phyloP scores from a whole-genome alignment of 768 basidiomycete genomes.

The Clavaria fumosa region DNA sequence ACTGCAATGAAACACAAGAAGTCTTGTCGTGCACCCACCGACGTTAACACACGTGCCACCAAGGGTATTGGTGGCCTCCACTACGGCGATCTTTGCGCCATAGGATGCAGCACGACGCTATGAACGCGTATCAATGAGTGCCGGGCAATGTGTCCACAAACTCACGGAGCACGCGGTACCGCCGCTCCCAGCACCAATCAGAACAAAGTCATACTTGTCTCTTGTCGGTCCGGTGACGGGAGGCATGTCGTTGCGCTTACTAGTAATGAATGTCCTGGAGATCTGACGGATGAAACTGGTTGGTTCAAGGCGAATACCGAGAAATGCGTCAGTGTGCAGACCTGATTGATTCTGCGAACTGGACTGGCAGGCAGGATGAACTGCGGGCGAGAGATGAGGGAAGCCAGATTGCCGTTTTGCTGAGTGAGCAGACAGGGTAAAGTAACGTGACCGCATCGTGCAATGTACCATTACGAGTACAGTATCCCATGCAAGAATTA shows the following conservation, averaged over 20 bases:
- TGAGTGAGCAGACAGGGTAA: no score
- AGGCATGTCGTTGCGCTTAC: slow-evolving; percentile 31
- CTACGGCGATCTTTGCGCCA: slow-evolving; percentile 84
- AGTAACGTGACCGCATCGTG: no score
- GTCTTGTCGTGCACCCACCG: slow-evolving; percentile 34
- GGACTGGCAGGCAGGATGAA: no score
- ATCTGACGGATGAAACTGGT: no score
- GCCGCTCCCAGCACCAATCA: slow-evolving; percentile 89
- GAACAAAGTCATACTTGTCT: slow-evolving; percentile 69
- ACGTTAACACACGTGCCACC: slow-evolving; percentile 99
- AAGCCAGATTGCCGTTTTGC: no score
- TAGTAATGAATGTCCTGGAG: background rate
- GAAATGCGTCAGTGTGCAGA: no score
- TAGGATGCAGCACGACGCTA: slow-evolving; percentile 85
- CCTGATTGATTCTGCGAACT: no score
- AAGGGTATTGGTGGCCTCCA: slow-evolving; percentile 58
- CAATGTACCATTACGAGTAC: no score
- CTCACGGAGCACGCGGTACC: slow-evolving; percentile 78
- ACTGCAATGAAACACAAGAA: slow-evolving; percentile 4
- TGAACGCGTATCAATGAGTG: slow-evolving; percentile 1
- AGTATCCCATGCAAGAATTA: no score
- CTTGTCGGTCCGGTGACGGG: slow-evolving; percentile 49
- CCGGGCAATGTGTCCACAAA: slow-evolving; percentile 2
- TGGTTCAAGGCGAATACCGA: no score
- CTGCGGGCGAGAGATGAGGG: no score